A percentile compares a stretch with the other conserved stretches of the same genome.
These are phyloP conservation scores for Amphichorda felina DNA, from an alignment of 2,329 filamentous ascomycete species.

Conservation along the genomic window DNA sequence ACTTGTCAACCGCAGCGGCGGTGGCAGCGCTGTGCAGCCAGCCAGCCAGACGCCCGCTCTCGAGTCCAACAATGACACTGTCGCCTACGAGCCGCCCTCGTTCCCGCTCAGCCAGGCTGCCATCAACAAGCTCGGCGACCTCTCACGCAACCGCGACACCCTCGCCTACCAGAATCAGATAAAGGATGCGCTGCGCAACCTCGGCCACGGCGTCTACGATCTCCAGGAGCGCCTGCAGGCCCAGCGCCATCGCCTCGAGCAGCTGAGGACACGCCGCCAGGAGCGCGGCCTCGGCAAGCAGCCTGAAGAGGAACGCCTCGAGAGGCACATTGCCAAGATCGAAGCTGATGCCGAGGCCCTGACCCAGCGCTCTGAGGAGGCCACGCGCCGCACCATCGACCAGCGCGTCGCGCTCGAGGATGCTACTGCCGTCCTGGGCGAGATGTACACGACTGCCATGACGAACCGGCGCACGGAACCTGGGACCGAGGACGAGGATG, in stretches of 20 bases:
- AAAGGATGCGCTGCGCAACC: slow-evolving; percentile 26
- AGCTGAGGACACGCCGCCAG: slow-evolving; percentile 19
- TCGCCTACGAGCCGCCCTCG: slow-evolving; percentile 32
- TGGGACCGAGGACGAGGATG: slow-evolving; percentile 12
- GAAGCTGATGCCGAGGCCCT: slow-evolving; percentile 26
- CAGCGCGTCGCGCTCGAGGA: slow-evolving; percentile 36
- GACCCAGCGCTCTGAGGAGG: slow-evolving; percentile 31
- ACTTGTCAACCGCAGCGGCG: slow-evolving; percentile 13
- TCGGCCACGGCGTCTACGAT: slow-evolving; percentile 32
- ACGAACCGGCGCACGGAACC: slow-evolving; percentile 2
- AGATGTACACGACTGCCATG: slow-evolving; percentile 17
- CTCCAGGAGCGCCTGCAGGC: slow-evolving; percentile 34
- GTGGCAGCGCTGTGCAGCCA: not conserved
- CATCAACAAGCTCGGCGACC: slow-evolving; percentile 25
- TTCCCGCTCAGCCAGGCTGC: slow-evolving; percentile 29
- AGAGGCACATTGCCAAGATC: slow-evolving; percentile 25
- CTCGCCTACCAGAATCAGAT: slow-evolving; percentile 33
- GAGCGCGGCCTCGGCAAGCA: slow-evolving; percentile 22
- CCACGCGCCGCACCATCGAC: slow-evolving; percentile 37
- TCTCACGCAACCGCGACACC: slow-evolving; percentile 27
- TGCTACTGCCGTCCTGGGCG: slow-evolving; percentile 24
- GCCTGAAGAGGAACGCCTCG: slow-evolving; percentile 22
- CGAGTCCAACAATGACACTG: not conserved
- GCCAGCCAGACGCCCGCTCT: not conserved
- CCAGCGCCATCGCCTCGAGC: slow-evolving; percentile 20